A percentile compares a stretch with the other conserved stretches of the same genome.
Evolutionary conservation across 1,139 yeast species (phyloP).

Genomic region (Wickerhamiella pararugosa): DNA sequence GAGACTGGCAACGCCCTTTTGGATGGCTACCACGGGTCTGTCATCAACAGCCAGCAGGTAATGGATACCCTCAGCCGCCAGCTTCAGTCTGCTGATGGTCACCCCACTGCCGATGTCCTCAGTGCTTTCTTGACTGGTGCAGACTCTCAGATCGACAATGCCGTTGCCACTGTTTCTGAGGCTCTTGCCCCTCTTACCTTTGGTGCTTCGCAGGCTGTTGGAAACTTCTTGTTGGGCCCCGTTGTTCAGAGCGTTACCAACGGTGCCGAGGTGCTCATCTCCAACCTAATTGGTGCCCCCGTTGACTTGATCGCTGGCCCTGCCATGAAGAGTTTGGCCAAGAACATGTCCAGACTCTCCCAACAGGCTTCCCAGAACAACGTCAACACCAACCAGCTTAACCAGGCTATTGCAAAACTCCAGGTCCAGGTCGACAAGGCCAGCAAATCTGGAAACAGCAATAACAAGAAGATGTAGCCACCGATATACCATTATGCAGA

Average conservation of each 20-base stretch:
- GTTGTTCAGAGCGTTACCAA: conserved; percentile 24
- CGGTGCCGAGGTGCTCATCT: conserved; percentile 21
- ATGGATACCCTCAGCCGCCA: conserved; percentile 19
- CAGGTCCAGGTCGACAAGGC: too few species aligned
- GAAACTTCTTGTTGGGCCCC: conserved; percentile 20
- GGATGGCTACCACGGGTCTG: conserved; percentile 14
- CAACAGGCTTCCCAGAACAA: conserved; percentile 10
- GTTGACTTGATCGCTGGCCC: conserved; percentile 14
- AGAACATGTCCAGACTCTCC: conserved; percentile 8
- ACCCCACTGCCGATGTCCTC: conserved; percentile 19
- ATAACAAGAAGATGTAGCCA: too few species aligned
- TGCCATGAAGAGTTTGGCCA: conserved; percentile 7
- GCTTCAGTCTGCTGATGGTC: conserved; percentile 16
- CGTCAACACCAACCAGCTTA: conserved; percentile 13
- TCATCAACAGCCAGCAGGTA: conserved; percentile 19
- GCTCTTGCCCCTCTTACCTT: conserved; percentile 18
- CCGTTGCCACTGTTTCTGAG: conserved; percentile 16
- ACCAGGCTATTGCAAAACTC: too few species aligned
- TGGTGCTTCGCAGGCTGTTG: conserved; percentile 18
- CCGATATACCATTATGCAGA: too few species aligned
- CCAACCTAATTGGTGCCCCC: conserved; percentile 15
- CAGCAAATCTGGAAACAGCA: too few species aligned
- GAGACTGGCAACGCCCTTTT: conserved; percentile 6
- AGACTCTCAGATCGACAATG: conserved; percentile 23
- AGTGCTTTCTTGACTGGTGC: conserved; percentile 21